phyloP scores from a whole-genome alignment of 2,329 filamentous ascomycete species.

The Diaporthe caulivora region DNA sequence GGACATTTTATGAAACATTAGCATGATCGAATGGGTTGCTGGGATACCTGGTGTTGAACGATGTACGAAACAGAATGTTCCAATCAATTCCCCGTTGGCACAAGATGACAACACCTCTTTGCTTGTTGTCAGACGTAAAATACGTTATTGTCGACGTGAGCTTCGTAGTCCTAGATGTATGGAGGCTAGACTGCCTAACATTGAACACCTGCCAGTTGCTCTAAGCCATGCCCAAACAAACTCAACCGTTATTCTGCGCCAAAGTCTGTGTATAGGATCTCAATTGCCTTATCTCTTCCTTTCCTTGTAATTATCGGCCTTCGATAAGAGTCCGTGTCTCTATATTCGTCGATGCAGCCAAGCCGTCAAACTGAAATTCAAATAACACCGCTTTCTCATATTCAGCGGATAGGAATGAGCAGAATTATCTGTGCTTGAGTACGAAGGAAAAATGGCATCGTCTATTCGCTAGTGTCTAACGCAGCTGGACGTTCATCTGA shows the following conservation, averaged over 20 bases:
- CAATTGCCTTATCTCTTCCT: background rate
- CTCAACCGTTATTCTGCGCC: background rate
- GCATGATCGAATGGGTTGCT: background rate
- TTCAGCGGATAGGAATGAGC: conserved; percentile 7
- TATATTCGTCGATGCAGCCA: background rate
- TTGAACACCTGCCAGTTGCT: conserved; percentile 15
- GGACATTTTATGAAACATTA: background rate
- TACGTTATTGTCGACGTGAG: background rate
- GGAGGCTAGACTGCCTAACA: background rate
- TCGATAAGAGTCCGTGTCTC: background rate
- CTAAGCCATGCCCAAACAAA: conserved; percentile 25
- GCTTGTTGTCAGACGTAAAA: background rate
- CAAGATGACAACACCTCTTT: background rate
- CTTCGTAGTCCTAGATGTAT: background rate
- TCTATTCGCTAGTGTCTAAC: background rate
- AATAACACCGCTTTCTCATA: background rate
- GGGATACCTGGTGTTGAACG: background rate
- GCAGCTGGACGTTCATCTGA: background rate
- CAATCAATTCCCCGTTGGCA: background rate
- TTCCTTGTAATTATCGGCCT: background rate
- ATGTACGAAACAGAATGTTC: background rate
- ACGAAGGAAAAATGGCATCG: background rate
- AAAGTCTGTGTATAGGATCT: background rate
- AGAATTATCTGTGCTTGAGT: background rate
- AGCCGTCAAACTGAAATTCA: background rate